Conservation (phyloP, 306 rosid species). For the Ammopiptanthus mongolicus region DNA sequence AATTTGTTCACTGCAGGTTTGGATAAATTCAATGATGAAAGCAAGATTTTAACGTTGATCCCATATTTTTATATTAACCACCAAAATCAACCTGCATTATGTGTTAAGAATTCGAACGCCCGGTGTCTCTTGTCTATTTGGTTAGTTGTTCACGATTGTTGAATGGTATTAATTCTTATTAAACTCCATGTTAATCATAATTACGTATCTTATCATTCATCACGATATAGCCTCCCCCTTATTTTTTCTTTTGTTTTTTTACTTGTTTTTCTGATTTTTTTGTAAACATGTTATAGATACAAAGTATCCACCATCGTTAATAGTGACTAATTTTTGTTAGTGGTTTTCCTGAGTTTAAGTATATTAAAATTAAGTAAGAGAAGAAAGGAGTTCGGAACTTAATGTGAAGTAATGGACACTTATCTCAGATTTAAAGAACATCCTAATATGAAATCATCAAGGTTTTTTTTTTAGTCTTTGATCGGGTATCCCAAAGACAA, state of each 20-base stretch:
- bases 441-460: no score
- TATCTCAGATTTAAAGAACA: no score
- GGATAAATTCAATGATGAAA: constrained; percentile 30
- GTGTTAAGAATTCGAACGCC: background rate
- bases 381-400: background rate
- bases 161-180: background rate
- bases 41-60: background rate
- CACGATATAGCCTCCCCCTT: no score
- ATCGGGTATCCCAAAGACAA: no score
- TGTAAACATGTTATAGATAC: no score
- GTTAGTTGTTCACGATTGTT: background rate
- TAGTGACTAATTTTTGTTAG: no score
- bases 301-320: no score
- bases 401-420: background rate
- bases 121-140: background rate
- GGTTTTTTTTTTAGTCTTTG: no score
- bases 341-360: no score
- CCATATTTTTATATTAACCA: background rate
- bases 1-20: background rate
- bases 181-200: background rate
- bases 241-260: no score
- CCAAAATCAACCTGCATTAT: background rate
- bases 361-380: background rate
- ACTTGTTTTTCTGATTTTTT: no score
- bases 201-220: no score